These are phyloP conservation scores for Shiraia bambusicola DNA, from an alignment of 2,329 filamentous ascomycete species.

Conservation along the genomic window DNA sequence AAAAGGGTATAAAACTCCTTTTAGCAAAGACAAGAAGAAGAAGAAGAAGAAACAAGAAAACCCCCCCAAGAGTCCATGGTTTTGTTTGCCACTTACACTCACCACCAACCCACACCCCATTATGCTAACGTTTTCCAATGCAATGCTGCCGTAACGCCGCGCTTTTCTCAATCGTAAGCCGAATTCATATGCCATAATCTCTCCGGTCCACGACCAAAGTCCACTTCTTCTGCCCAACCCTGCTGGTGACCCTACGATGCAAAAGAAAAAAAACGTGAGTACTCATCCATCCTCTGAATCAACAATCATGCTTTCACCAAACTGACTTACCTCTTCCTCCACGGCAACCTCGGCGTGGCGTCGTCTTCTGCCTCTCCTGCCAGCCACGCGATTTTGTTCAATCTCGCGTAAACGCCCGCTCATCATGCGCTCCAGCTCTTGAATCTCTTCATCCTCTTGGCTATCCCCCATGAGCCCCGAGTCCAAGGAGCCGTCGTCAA, in stretches of 20 bases:
- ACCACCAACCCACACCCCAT: too few relatives aligned
- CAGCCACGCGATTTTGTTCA: constrained; percentile 54
- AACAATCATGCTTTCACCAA: constrained; percentile 56
- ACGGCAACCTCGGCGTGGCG: constrained; percentile 49
- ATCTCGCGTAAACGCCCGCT: constrained; percentile 53
- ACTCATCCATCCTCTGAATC: constrained; percentile 52
- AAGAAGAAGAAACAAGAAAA: too few relatives aligned
- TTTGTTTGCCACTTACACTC: too few relatives aligned
- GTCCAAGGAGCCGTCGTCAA: constrained; percentile 1
- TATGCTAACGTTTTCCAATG: too few relatives aligned
- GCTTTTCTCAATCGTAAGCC: too few relatives aligned
- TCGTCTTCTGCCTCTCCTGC: constrained; percentile 53
- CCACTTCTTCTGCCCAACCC: neutral
- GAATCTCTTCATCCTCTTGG: constrained; percentile 40
- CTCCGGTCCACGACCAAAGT: neutral
- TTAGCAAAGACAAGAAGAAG: too few relatives aligned
- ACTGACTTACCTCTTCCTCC: constrained; percentile 42
- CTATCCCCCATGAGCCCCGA: constrained; percentile 5
- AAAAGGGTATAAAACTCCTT: too few relatives aligned
- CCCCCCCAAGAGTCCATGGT: too few relatives aligned
- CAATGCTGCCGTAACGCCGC: too few relatives aligned
- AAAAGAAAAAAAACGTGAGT: too few relatives aligned
- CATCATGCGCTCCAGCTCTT: constrained; percentile 58
- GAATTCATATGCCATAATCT: neutral
- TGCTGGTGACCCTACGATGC: too few relatives aligned